Evolutionary conservation across 179 eudicot species (phyloP).

Genomic region (Drosera spatulata): DNA sequence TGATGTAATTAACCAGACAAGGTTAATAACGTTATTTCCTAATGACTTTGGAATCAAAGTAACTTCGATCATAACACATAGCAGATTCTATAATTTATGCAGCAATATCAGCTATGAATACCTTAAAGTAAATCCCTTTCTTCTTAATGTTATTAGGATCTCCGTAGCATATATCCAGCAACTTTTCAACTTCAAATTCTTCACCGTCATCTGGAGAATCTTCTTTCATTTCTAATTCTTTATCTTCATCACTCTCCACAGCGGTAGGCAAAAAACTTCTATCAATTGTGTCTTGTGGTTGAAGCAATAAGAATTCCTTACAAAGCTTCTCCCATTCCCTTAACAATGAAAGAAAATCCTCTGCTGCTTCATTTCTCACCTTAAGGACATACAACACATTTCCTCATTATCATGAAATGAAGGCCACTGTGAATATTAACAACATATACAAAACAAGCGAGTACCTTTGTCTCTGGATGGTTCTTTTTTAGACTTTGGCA

Average conservation of each 20-base stretch:
- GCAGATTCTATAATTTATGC: too few species aligned
- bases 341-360: constrained; percentile 22
- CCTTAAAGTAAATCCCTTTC: constrained; percentile 24
- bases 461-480: constrained; percentile 39
- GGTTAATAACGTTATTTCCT: too few species aligned
- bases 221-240: constrained; percentile 1
- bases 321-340: constrained; percentile 37
- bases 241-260: constrained; percentile 6
- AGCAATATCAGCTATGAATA: neutral
- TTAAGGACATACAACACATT: neutral
- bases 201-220: constrained; percentile 4
- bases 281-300: neutral
- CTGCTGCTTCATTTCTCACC: constrained; percentile 35
- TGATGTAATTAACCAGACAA: too few species aligned
- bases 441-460: neutral
- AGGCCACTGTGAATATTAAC: neutral
- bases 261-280: constrained; percentile 1
- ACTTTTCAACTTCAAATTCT: constrained; percentile 30
- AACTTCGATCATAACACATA: too few species aligned
- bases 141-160: constrained; percentile 15
- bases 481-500: constrained; percentile 27
- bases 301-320: constrained; percentile 1
- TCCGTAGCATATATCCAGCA: constrained; percentile 24
- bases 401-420: neutral
- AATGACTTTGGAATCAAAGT: neutral